Evolutionary conservation across 1,284 basidiomycete species (phyloP).

Genomic region (Fistulinella cinereoalba): DNA sequence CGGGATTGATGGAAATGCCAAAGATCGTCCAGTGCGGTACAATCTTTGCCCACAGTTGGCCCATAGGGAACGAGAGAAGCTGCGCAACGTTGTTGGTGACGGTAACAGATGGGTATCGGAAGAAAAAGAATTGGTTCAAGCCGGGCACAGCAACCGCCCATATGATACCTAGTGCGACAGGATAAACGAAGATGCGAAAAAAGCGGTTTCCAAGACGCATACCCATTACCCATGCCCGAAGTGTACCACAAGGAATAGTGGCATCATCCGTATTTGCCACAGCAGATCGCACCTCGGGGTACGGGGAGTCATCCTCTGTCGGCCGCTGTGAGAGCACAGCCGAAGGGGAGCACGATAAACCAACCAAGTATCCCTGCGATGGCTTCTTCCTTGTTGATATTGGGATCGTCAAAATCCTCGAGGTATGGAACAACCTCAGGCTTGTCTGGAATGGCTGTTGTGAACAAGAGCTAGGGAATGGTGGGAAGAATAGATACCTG

Average conservation of each 20-base stretch:
- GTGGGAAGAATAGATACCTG: constrained; percentile 8
- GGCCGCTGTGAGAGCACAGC: neutral
- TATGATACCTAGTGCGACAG: constrained; percentile 30
- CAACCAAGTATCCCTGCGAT: constrained; percentile 38
- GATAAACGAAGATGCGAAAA: too few relatives aligned
- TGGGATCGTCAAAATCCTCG: constrained; percentile 61
- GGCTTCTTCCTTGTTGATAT: constrained; percentile 51
- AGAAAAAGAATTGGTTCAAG: constrained; percentile 67
- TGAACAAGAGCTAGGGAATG: neutral
- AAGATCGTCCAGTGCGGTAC: constrained; percentile 58
- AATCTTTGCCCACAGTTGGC: constrained; percentile 53
- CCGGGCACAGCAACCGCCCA: constrained; percentile 60
- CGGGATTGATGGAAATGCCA: constrained; percentile 61
- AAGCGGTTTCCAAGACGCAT: too few relatives aligned
- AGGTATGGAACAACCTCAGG: constrained; percentile 24
- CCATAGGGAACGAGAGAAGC: constrained; percentile 65
- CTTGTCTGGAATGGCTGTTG: neutral
- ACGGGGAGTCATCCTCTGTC: constrained; percentile 59
- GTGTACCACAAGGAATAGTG: constrained; percentile 54
- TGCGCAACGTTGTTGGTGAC: constrained; percentile 53
- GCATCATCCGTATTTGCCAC: constrained; percentile 73
- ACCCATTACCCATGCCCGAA: constrained; percentile 68
- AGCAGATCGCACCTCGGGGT: constrained; percentile 75
- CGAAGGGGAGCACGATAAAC: neutral
- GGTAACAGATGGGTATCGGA: constrained; percentile 60